phyloP scores from a whole-genome alignment of 495 filamentous ascomycete genomes.

The Neurospora sp. region DNA sequence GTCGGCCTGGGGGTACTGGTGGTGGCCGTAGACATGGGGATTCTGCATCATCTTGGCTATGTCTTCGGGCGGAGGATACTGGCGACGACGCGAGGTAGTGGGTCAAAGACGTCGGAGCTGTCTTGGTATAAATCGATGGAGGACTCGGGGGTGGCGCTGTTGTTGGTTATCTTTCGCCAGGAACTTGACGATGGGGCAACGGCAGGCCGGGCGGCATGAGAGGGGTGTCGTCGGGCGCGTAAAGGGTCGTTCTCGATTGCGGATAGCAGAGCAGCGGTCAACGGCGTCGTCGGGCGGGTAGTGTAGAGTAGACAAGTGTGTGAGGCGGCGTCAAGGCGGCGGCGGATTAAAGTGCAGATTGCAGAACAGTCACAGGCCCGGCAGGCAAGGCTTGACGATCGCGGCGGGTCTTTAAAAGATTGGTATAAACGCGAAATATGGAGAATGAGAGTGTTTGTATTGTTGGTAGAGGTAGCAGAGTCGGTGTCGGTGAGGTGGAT shows the following conservation, averaged over 20 bases:
- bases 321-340: not conserved
- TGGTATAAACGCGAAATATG: not conserved
- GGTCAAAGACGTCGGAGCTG: not conserved
- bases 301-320: not conserved
- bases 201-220: conserved; percentile 20
- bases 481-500: not conserved
- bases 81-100: not conserved
- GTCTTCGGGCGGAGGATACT: not conserved
- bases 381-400: not conserved
- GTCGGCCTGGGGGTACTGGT: conserved; percentile 68
- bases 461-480: not conserved
- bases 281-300: not conserved
- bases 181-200: conserved; percentile 9
- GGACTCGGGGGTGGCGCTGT: not conserved
- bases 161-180: conserved; percentile 10
- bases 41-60: conserved; percentile 31
- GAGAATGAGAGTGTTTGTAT: not conserved
- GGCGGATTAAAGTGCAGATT: not conserved
- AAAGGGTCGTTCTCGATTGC: not conserved
- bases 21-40: conserved; percentile 48
- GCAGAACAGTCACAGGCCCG: not conserved
- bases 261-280: not conserved
- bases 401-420: not conserved
- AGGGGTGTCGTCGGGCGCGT: not conserved
- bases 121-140: not conserved